Base-by-base conservation (phyloP, 371 early-diverging fungal species). In the Furculomyces boomerangus region DNA sequence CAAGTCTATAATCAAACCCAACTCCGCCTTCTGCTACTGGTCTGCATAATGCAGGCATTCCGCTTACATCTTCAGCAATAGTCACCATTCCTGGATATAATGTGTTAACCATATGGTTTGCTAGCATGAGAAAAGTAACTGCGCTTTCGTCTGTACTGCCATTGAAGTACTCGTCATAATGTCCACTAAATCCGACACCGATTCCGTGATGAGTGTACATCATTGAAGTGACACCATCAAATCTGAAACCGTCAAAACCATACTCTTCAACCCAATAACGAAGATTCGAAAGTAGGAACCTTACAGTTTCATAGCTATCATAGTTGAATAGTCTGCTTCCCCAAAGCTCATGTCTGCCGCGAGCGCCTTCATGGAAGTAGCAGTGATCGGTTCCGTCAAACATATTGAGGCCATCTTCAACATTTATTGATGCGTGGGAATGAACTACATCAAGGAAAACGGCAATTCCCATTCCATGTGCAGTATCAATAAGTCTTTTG, bases 221-320 rank as follows among this genome's bases (percentile, higher is more conserved):
- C 91, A 95, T 94, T 40, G 84, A 83, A 1, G 96, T 95, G 28
- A 95, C 94, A 49, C 94, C 96, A 67, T 95, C 96, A 60, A 95
- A 95, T 27, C 96, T 79, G 81, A 93, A 94, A n/a, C 96, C 96
- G 63, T 94, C 96, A 64, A 95, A 88, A 16, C 72, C 70, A 62
- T 77, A 95, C 56, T 84, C 86, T 30, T 85, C 83, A 67, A 93
- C 71, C 81, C 87, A 95, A 68, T 81, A 93, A 25, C 92, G 76
- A 59, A 93, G 66, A 63, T 95, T 95, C 56, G 90, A 90, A 56
- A 95, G 74, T 55, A 95, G 70, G 77, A 92, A 95, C 3, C 93
- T 82, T 64, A 88, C 64, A 2, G 86, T 84, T 63, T 94, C 95
- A 64, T 83, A 82, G 67, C 75, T 74, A 3, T 81, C 80, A 61